phyloP scores from a whole-genome alignment of 2,329 filamentous ascomycete genomes.

The Mycosphaerella arachidis region DNA sequence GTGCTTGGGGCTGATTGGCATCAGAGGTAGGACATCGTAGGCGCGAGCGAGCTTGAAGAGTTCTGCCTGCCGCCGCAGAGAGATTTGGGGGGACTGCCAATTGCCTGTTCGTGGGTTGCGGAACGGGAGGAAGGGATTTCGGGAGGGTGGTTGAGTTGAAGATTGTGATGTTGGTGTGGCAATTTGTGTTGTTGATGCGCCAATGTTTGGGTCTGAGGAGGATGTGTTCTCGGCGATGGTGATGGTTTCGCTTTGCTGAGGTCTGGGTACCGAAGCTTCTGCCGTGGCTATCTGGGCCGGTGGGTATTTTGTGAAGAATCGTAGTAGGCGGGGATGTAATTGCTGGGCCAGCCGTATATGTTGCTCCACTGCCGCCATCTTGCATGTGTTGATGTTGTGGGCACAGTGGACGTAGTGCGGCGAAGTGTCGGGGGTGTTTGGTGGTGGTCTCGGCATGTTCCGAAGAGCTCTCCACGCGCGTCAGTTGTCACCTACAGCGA shows the following conservation, averaged over 20 bases:
- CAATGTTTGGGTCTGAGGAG: slow-evolving; percentile 42
- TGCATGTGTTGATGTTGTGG: slow-evolving; percentile 3
- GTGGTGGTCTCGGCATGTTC: neutral
- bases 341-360: slow-evolving; percentile 60
- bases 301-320: slow-evolving; percentile 87
- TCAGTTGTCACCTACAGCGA: neutral
- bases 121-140: slow-evolving; percentile 75
- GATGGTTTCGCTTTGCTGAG: slow-evolving; percentile 34
- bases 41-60: slow-evolving; percentile 78
- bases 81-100: slow-evolving; percentile 81
- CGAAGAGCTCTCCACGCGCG: slow-evolving; percentile 7
- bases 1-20: slow-evolving; percentile 33
- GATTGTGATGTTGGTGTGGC: slow-evolving; percentile 27
- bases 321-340: slow-evolving; percentile 71
- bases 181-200: slow-evolving; percentile 30
- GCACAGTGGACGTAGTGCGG: neutral
- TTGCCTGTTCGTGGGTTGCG: slow-evolving; percentile 74
- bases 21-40: slow-evolving; percentile 36
- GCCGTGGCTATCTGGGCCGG: slow-evolving; percentile 45
- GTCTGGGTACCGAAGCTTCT: slow-evolving; percentile 18
- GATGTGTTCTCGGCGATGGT: slow-evolving; percentile 39
- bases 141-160: slow-evolving; percentile 17
- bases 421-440: neutral
- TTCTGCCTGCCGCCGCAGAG: slow-evolving; percentile 81
- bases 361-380: slow-evolving; percentile 20